phyloP scores from a whole-genome alignment of 257 asterid genomes.

The Lavandula angustifolia region DNA sequence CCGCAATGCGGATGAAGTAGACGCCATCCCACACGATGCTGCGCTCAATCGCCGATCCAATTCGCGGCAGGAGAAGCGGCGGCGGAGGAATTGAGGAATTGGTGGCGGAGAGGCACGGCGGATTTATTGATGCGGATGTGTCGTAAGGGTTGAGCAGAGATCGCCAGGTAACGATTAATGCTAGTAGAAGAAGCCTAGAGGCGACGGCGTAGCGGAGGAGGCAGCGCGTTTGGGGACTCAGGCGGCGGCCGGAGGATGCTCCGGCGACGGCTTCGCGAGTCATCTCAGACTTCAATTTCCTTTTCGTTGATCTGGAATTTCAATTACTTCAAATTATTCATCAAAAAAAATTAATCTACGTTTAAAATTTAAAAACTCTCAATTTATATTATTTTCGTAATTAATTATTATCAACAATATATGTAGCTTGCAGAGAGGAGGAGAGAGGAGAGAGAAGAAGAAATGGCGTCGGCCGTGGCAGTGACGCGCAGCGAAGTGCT shows the following conservation, averaged over 20 bases:
- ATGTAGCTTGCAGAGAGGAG: too few species aligned
- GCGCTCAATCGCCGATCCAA: slow-evolving; percentile 63
- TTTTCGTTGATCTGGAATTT: too few species aligned
- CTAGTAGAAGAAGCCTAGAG: slow-evolving; percentile 52
- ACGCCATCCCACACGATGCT: slow-evolving; percentile 96
- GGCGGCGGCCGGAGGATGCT: slow-evolving; percentile 20
- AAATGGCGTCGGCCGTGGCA: slow-evolving; percentile 44
- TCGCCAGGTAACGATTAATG: slow-evolving; percentile 64
- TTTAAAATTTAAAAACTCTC: too few species aligned
- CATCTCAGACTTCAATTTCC: slow-evolving; percentile 19
- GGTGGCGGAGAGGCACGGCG: slow-evolving; percentile 58
- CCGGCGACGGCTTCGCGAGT: slow-evolving; percentile 30
- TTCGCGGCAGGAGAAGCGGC: slow-evolving; percentile 48
- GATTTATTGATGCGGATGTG: slow-evolving; percentile 80
- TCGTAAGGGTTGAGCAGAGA: slow-evolving; percentile 74
- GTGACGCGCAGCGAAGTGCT: slow-evolving; percentile 69
- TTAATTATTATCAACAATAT: too few species aligned
- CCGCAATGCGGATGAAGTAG: slow-evolving; percentile 73
- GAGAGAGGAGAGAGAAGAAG: neutral
- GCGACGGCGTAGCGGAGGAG: slow-evolving; percentile 50
- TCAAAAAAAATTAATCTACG: too few species aligned
- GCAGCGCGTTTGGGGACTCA: slow-evolving; percentile 28
- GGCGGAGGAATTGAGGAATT: slow-evolving; percentile 33
- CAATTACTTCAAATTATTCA: too few species aligned
- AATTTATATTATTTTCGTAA: too few species aligned